Evolutionary conservation across 2,329 filamentous ascomycete genomes (phyloP).

Genomic region (Penicillium psychrosexuale): DNA sequence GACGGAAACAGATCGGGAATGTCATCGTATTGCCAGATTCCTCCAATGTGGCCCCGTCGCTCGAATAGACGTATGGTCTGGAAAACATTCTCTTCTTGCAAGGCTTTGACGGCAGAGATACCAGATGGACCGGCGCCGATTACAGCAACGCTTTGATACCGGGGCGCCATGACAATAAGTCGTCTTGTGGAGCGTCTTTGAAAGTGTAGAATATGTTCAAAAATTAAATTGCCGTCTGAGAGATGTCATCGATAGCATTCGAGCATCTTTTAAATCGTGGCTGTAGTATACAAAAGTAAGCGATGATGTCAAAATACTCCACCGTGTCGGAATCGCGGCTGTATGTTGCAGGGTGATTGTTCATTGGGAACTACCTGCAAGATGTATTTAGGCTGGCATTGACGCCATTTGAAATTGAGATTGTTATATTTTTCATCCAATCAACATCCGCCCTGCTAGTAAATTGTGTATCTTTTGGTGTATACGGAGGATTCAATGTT

Average conservation of each 20-base stretch:
- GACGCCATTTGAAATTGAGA: slow-evolving; percentile 1
- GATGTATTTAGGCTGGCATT: neutral
- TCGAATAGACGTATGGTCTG: slow-evolving; percentile 34
- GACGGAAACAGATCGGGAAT: slow-evolving; percentile 26
- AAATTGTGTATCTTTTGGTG: neutral
- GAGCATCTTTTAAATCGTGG: neutral
- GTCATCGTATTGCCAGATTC: slow-evolving; percentile 32
- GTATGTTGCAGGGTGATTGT: no score
- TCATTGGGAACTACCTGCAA: neutral
- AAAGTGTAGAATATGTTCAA: neutral
- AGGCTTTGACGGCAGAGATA: slow-evolving; percentile 27
- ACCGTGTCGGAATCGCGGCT: slow-evolving; percentile 1
- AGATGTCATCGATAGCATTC: neutral
- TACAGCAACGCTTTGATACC: slow-evolving; percentile 12
- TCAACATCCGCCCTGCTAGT: neutral
- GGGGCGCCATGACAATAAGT: slow-evolving; percentile 4
- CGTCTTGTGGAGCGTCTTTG: neutral
- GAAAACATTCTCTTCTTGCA: slow-evolving; percentile 33
- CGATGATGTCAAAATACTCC: slow-evolving; percentile 6
- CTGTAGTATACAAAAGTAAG: neutral
- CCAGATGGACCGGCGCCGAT: slow-evolving; percentile 33
- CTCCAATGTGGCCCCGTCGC: slow-evolving; percentile 29
- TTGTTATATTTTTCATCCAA: neutral
- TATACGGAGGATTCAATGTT: neutral
- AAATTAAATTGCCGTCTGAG: neutral